phyloP scores from a whole-genome alignment of 2,329 filamentous ascomycete genomes.

The Albifimbria verrucaria region DNA sequence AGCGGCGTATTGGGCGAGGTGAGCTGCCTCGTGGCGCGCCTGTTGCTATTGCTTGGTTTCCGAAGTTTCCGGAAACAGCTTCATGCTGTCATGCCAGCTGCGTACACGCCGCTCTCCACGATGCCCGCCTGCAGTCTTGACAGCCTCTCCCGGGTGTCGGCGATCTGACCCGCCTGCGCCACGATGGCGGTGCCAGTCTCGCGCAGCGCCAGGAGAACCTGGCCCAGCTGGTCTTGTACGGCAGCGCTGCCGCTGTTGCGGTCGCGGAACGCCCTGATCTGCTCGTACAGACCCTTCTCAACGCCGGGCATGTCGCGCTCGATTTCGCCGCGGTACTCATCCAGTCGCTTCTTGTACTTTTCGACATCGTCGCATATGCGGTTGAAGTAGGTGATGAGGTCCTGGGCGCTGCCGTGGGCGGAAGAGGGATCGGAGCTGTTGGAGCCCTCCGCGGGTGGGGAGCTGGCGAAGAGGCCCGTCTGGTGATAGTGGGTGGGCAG shows the following conservation, averaged over 20 bases:
- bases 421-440: conserved; percentile 28
- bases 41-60: too few relatives aligned
- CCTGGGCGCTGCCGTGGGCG: conserved; percentile 35
- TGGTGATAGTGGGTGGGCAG: conserved; percentile 59
- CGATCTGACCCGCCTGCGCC: conserved; percentile 38
- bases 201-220: conserved; percentile 33
- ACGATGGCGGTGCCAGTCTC: conserved; percentile 39
- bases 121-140: conserved; percentile 39
- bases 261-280: conserved; percentile 34
- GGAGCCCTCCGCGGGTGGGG: conserved; percentile 22
- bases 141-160: conserved; percentile 38
- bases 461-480: conserved; percentile 39
- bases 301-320: conserved; percentile 46
- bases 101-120: conserved; percentile 33
- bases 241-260: conserved; percentile 24
- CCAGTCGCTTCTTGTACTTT: conserved; percentile 39
- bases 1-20: too few relatives aligned
- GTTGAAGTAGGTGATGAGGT: conserved; percentile 43
- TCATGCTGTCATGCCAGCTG: conserved; percentile 28
- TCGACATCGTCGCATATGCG: conserved; percentile 40
- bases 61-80: too few relatives aligned
- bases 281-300: conserved; percentile 43
- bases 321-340: conserved; percentile 43
- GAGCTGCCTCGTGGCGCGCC: too few relatives aligned
- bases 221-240: conserved; percentile 35